These are phyloP conservation scores for Syzygium aromaticum DNA, from an alignment of 345 rosid species.

Conservation along the genomic window DNA sequence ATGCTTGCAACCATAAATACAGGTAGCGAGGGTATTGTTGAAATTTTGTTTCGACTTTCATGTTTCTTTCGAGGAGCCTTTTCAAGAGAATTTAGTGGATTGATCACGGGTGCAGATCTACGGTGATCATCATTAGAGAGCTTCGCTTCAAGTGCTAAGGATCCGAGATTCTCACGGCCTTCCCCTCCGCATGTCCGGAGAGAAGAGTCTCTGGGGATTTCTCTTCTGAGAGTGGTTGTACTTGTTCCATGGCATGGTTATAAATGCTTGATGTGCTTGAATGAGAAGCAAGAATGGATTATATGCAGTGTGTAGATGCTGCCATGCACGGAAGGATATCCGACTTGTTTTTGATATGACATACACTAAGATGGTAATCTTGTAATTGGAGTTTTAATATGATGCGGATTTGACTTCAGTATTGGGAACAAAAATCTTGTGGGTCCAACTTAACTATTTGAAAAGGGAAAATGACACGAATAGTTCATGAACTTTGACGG, in stretches of 20 bases:
- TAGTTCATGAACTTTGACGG: rapidly evolving
- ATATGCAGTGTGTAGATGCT: neutral
- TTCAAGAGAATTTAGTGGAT: neutral
- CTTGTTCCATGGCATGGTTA: neutral
- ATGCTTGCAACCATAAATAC: neutral
- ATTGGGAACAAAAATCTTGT: neutral
- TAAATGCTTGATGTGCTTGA: neutral
- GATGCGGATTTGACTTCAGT: neutral
- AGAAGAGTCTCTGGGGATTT: neutral
- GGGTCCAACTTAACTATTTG: neutral
- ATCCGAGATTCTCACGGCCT: neutral
- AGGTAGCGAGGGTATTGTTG: neutral
- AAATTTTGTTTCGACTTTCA: neutral
- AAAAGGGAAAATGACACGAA: neutral
- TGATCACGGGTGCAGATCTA: neutral
- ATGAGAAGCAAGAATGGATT: neutral
- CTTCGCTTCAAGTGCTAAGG: neutral
- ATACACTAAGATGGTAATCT: neutral
- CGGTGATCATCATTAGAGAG: neutral
- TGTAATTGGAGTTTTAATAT: neutral
- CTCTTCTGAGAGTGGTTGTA: neutral
- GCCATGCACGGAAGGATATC: neutral
- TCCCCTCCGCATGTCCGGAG: neutral
- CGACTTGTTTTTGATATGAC: neutral
- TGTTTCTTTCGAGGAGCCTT: no score